Percentiles rank a stretch among this genome's conserved stretches.
phyloP scores from a whole-genome alignment of 257 asterid species.

The Cinchona pubescens region DNA sequence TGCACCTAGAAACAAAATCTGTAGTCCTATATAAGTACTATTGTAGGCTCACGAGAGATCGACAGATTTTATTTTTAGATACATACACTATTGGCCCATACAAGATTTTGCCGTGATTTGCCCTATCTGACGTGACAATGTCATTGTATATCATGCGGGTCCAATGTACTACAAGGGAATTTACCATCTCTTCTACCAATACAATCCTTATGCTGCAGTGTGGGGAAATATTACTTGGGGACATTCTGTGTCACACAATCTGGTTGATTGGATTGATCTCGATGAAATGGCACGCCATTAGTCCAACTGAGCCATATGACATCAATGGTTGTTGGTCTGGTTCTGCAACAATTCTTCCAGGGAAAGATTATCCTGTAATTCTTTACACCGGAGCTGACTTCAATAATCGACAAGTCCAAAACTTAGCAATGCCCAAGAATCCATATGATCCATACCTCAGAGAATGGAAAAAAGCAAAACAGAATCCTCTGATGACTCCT shows the following conservation, averaged over 20 bases:
- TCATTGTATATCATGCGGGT: constrained; percentile 35
- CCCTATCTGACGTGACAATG: too few species aligned
- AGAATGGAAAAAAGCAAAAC: constrained; percentile 59
- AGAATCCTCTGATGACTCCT: constrained; percentile 59
- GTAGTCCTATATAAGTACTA: too few species aligned
- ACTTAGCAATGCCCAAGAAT: constrained; percentile 58
- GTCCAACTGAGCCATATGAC: constrained; percentile 64
- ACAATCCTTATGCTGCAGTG: constrained; percentile 69
- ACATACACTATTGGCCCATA: too few species aligned
- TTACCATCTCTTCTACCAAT: constrained; percentile 85
- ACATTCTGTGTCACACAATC: constrained; percentile 69
- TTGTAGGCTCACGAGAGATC: too few species aligned
- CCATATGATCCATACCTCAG: constrained; percentile 57
- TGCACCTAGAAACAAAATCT: too few species aligned
- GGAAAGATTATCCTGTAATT: constrained; percentile 56
- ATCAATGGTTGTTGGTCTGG: constrained; percentile 72
- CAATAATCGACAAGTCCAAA: constrained; percentile 55
- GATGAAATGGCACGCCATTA: constrained; percentile 59
- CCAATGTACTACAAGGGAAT: constrained; percentile 79
- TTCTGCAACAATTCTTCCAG: constrained; percentile 71
- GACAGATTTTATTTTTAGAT: too few species aligned
- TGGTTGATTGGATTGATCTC: constrained; percentile 62
- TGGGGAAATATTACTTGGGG: constrained; percentile 81
- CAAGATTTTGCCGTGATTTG: too few species aligned
- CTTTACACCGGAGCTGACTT: constrained; percentile 65